A percentile compares a stretch with the other conserved stretches of the same genome.
phyloP scores from a whole-genome alignment of 305 asterid genomes.

The Fraxinus dipetala region DNA sequence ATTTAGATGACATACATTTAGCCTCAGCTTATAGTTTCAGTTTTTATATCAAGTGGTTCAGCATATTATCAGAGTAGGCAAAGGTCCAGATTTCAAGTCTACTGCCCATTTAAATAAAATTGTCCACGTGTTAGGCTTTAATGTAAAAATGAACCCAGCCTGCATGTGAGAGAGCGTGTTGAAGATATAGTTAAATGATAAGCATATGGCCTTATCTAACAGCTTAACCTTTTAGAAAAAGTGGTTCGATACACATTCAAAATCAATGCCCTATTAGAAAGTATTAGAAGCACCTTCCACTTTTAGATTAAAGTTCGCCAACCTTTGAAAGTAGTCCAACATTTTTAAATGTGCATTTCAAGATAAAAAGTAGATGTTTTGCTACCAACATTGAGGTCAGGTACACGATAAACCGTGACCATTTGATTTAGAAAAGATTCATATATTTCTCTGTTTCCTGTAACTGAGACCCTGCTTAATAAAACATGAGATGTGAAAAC shows the following conservation, averaged over 20 bases:
- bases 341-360: background rate
- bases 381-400: background rate
- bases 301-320: background rate
- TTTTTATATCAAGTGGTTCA: background rate
- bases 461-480: background rate
- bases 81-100: background rate
- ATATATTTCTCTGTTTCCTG: background rate
- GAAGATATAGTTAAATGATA: background rate
- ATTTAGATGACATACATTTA: background rate
- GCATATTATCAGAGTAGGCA: background rate
- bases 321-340: background rate
- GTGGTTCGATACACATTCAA: background rate
- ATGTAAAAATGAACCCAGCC: background rate
- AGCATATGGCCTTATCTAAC: background rate
- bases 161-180: background rate
- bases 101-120: background rate
- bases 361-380: background rate
- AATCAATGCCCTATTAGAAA: background rate
- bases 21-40: background rate
- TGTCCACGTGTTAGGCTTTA: background rate
- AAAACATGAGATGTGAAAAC: background rate
- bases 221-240: background rate
- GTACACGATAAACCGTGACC: background rate
- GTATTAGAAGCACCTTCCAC: background rate
- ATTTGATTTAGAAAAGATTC: background rate